Evolutionary conservation across 108 stramenopile genomes (phyloP).

Genomic region (Nitzschia putrida): DNA sequence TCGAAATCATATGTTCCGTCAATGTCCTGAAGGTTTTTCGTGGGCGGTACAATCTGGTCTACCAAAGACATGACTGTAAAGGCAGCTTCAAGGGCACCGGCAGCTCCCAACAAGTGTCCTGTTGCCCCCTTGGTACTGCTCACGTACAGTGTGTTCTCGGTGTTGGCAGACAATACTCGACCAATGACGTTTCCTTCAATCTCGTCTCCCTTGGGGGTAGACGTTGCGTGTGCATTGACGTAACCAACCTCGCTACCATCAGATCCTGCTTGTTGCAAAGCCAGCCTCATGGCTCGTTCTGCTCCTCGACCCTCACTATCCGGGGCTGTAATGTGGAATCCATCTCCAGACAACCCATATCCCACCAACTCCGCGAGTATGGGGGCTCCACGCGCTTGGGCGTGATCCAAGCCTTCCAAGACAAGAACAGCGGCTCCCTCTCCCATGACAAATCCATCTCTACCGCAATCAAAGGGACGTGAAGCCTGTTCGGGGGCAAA

Average conservation of each 20-base stretch:
- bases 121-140: slow-evolving; percentile 95
- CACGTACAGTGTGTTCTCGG: slow-evolving; percentile 39
- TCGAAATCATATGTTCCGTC: slow-evolving; percentile 43
- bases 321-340: slow-evolving; percentile 97
- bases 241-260: slow-evolving; percentile 68
- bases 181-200: slow-evolving; percentile 85
- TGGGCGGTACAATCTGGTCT: slow-evolving; percentile 75
- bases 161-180: slow-evolving; percentile 36
- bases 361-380: slow-evolving; percentile 93
- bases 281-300: slow-evolving; percentile 78
- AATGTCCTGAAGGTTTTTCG: slow-evolving; percentile 67
- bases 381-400: slow-evolving; percentile 85
- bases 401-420: slow-evolving; percentile 91
- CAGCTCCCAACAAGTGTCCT: slow-evolving; percentile 96
- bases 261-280: slow-evolving; percentile 49
- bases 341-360: slow-evolving; percentile 94
- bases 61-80: slow-evolving; percentile 77
- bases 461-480: slow-evolving; percentile 89
- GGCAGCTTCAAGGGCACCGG: slow-evolving; percentile 93
- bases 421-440: slow-evolving; percentile 97
- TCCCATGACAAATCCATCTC: slow-evolving; percentile 98
- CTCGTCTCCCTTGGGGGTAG: slow-evolving; percentile 93
- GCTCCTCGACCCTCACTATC: slow-evolving; percentile 85
- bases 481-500: slow-evolving; percentile 55
- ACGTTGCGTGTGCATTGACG: slow-evolving; percentile 97